Evolutionary conservation across 2,329 filamentous ascomycete genomes (phyloP).

Genomic region (Calonectria pteridis): DNA sequence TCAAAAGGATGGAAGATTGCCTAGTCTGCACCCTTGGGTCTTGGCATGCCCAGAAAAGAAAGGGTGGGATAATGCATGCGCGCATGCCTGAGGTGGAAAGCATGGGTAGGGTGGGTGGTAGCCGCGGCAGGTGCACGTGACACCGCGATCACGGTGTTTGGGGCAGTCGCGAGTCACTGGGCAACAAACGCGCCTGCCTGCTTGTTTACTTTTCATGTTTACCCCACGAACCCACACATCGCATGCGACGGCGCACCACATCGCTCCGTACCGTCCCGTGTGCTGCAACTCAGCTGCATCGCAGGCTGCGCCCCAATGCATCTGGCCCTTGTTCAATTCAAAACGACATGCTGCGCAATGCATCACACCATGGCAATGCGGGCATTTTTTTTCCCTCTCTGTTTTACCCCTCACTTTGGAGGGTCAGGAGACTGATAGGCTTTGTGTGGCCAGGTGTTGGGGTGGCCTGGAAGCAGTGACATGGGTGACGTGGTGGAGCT

Average conservation of each 20-base stretch:
- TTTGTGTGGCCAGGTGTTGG: conserved; percentile 29
- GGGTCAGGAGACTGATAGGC: conserved; percentile 39
- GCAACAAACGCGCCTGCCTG: conserved; percentile 37
- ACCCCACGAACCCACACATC: conserved; percentile 29
- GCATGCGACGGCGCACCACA: conserved; percentile 10
- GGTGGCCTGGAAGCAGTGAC: conserved; percentile 27
- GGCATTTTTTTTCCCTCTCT: conserved; percentile 39
- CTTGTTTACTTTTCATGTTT: conserved; percentile 46
- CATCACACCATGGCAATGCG: conserved; percentile 38
- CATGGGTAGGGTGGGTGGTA: not conserved
- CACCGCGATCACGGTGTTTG: conserved; percentile 28
- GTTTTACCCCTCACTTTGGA: conserved; percentile 43
- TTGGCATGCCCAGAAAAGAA: conserved; percentile 2
- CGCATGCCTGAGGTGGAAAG: not conserved
- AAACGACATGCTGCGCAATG: conserved; percentile 45
- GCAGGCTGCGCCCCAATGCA: conserved; percentile 26
- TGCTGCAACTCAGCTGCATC: conserved; percentile 18
- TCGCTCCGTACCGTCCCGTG: conserved; percentile 10
- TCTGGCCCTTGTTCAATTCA: conserved; percentile 39
- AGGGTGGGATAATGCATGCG: conserved; percentile 10
- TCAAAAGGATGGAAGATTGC: conserved; percentile 7
- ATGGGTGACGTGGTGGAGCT: conserved; percentile 44
- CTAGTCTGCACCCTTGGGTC: not conserved
- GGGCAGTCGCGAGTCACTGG: conserved; percentile 9
- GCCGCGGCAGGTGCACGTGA: conserved; percentile 36